Evolutionary conservation across 331 rosid genomes (phyloP).

Genomic region (Malus hybrid): DNA sequence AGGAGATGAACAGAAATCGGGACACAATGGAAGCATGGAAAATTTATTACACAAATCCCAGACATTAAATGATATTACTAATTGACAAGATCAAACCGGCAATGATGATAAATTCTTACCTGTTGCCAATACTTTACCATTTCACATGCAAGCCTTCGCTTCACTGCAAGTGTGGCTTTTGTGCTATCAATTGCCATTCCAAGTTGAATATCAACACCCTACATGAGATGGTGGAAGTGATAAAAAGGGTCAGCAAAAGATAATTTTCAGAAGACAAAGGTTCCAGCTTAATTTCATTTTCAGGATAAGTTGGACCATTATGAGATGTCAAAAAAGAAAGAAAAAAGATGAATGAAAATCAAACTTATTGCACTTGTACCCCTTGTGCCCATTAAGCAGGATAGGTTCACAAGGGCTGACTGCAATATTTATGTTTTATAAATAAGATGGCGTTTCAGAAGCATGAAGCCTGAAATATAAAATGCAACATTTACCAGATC

Average conservation of each 20-base stretch:
- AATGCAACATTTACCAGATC: background rate
- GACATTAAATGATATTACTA: background rate
- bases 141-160: conserved; percentile 98
- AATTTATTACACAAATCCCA: background rate
- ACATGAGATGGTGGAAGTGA: conserved; percentile 1
- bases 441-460: background rate
- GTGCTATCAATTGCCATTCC: conserved; percentile 98
- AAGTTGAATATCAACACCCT: conserved; percentile 96
- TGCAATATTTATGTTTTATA: background rate
- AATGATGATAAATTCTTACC: conserved; percentile 32
- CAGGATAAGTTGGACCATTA: background rate
- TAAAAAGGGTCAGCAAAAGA: background rate
- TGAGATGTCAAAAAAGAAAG: background rate
- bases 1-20: background rate
- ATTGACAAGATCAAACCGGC: background rate
- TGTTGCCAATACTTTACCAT: conserved; percentile 99
- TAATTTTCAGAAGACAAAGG: background rate
- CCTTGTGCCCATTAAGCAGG: background rate
- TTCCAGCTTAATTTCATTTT: background rate
- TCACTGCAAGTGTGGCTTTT: conserved; percentile 97
- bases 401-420: background rate
- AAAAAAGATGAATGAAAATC: background rate
- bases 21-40: background rate
- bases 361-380: background rate
- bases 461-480: conserved; percentile 7